Evolutionary conservation across 306 rosid genomes (phyloP).

Genomic region (Malus sylvestris): DNA sequence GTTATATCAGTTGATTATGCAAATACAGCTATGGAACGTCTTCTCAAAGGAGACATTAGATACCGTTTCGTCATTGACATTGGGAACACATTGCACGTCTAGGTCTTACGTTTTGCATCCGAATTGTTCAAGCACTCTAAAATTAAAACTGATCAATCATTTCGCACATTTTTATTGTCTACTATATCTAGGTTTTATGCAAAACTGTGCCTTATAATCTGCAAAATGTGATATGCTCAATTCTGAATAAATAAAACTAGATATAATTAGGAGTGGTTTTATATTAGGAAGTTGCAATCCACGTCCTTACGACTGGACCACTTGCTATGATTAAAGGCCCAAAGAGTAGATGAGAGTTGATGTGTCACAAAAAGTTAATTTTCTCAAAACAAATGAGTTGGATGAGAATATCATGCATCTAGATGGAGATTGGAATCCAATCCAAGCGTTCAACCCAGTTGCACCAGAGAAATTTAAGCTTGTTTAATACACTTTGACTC

Average conservation of each 20-base stretch:
- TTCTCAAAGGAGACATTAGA: conserved; percentile 31
- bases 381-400: too few species aligned
- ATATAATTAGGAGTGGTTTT: not conserved
- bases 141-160: not conserved
- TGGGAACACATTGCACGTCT: conserved; percentile 8
- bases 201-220: not conserved
- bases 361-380: too few species aligned
- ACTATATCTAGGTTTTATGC: not conserved
- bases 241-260: not conserved
- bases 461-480: too few species aligned
- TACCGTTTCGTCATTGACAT: conserved; percentile 43
- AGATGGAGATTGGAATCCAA: too few species aligned
- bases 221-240: not conserved
- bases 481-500: too few species aligned
- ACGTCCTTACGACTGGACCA: too few species aligned
- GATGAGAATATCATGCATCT: too few species aligned
- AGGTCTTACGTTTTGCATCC: not conserved
- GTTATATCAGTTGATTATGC: conserved; percentile 34
- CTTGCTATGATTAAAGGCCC: too few species aligned
- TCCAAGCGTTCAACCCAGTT: too few species aligned
- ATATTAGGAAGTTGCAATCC: too few species aligned
- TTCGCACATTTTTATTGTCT: not conserved
- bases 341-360: too few species aligned
- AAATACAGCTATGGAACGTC: conserved; percentile 41
- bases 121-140: not conserved